Evolutionary conservation across 2,329 filamentous ascomycete species (phyloP).

Genomic region (Alternaria sp.): DNA sequence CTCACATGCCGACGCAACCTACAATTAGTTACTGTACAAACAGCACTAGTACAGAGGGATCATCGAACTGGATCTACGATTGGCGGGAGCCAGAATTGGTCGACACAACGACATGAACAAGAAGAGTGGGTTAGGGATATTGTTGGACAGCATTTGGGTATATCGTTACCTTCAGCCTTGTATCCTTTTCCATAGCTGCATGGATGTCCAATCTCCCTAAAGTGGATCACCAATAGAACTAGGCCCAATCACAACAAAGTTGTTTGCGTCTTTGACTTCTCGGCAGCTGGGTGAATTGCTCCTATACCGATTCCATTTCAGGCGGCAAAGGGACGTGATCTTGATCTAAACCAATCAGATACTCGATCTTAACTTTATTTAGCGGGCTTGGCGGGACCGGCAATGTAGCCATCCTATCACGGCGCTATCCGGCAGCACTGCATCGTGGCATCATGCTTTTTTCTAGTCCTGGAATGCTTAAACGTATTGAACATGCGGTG

Average conservation of each 20-base stretch:
- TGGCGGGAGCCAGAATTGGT: background rate
- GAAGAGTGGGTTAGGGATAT: background rate
- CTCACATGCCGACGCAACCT: conserved; percentile 2
- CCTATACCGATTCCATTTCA: conserved; percentile 20
- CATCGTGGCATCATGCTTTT: conserved; percentile 1
- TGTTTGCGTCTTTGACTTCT: conserved; percentile 12
- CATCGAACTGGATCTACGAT: background rate
- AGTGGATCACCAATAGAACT: conserved; percentile 20
- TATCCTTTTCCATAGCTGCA: conserved; percentile 4
- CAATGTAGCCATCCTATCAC: conserved; percentile 27
- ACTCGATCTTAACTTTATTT: conserved; percentile 1
- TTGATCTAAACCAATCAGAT: conserved; percentile 21
- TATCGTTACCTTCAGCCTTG: background rate
- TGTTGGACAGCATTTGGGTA: background rate
- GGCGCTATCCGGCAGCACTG: conserved; percentile 13
- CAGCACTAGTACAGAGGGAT: background rate
- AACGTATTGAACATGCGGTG: conserved; percentile 7
- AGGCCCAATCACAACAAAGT: conserved; percentile 24
- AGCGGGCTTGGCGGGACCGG: conserved; percentile 13
- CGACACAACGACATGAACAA: background rate
- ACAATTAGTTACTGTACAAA: background rate
- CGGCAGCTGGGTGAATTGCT: conserved; percentile 9
- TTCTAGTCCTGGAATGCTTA: background rate
- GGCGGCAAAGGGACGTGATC: conserved; percentile 17
- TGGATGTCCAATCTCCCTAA: conserved; percentile 6